Evolutionary conservation across 768 basidiomycete genomes (phyloP).

Genomic region (Suillus occidentalis): DNA sequence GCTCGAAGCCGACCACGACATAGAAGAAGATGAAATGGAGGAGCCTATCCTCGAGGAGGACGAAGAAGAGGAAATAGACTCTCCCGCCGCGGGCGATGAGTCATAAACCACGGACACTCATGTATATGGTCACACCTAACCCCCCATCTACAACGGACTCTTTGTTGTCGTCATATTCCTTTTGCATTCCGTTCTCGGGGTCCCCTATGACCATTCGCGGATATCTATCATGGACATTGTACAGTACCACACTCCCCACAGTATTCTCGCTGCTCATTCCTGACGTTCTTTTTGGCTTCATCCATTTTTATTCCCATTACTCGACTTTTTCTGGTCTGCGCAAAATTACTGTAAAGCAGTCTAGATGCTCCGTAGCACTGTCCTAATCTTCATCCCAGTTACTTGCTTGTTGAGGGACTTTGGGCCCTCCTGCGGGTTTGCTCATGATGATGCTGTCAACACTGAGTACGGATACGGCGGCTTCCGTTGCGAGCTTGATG

Average conservation of each 20-base stretch:
- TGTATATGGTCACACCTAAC: conserved; percentile 12
- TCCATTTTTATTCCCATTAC: conserved; percentile 10
- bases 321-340: conserved; percentile 19
- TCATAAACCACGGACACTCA: conserved; percentile 13
- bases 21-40: conserved; percentile 67
- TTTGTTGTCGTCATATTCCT: conserved; percentile 26
- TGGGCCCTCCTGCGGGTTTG: conserved; percentile 47
- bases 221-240: conserved; percentile 36
- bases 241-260: conserved; percentile 19
- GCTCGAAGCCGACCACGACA: conserved; percentile 48
- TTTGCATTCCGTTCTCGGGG: conserved; percentile 6
- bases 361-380: conserved; percentile 13
- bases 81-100: conserved; percentile 23
- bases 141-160: conserved; percentile 15
- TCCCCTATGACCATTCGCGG: conserved; percentile 11
- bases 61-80: conserved; percentile 48
- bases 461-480: conserved; percentile 85
- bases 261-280: conserved; percentile 1
- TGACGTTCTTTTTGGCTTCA: conserved; percentile 11
- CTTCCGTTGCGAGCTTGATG: conserved; percentile 86
- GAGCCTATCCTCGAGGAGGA: conserved; percentile 69
- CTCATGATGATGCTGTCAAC: conserved; percentile 99
- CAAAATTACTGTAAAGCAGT: conserved; percentile 30
- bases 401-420: conserved; percentile 79
- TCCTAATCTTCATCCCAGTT: conserved; percentile 80